Conservation (phyloP, 2,329 filamentous ascomycete species). For the Chaetoscypha palmicola region DNA sequence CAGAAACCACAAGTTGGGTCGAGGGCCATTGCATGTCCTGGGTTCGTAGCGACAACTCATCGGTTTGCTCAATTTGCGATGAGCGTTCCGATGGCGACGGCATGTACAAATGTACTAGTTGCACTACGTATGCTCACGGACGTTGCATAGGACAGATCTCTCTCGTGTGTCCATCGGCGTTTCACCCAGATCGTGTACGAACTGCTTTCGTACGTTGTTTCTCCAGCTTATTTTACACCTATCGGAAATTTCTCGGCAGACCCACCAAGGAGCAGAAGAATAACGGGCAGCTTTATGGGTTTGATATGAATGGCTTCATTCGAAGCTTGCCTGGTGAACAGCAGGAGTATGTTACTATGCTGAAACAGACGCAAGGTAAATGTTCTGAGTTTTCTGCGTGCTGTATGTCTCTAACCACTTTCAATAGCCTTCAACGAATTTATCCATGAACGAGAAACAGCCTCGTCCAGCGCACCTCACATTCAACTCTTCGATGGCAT, state of each 20-base stretch:
- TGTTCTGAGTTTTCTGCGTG: neutral
- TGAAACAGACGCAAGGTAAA: constrained; percentile 60
- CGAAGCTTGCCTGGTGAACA: constrained; percentile 59
- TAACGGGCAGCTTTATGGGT: constrained; percentile 53
- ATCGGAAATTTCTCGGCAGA: constrained; percentile 55
- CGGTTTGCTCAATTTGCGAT: constrained; percentile 66
- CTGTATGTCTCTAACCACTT: constrained; percentile 37
- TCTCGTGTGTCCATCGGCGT: constrained; percentile 56
- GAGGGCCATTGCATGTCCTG: constrained; percentile 77
- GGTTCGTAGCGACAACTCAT: constrained; percentile 50
- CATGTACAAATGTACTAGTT: constrained; percentile 66
- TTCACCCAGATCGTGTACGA: constrained; percentile 54
- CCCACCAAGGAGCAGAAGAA: constrained; percentile 54
- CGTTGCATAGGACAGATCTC: constrained; percentile 56
- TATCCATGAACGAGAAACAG: constrained; percentile 71
- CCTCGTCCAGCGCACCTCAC: constrained; percentile 51
- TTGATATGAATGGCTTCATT: constrained; percentile 60
- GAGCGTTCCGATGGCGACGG: constrained; percentile 61
- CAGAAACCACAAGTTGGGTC: constrained; percentile 74
- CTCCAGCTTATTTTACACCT: constrained; percentile 60
- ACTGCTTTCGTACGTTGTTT: constrained; percentile 59
- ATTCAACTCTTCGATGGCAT: constrained; percentile 80
- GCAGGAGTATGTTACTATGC: constrained; percentile 56
- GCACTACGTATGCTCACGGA: constrained; percentile 49
- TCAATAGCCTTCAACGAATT: constrained; percentile 67